Evolutionary conservation across 1,139 yeast genomes (phyloP), one percentile per base, ranked within the genome.

Genomic region (Nematodospora anomalae): DNA sequence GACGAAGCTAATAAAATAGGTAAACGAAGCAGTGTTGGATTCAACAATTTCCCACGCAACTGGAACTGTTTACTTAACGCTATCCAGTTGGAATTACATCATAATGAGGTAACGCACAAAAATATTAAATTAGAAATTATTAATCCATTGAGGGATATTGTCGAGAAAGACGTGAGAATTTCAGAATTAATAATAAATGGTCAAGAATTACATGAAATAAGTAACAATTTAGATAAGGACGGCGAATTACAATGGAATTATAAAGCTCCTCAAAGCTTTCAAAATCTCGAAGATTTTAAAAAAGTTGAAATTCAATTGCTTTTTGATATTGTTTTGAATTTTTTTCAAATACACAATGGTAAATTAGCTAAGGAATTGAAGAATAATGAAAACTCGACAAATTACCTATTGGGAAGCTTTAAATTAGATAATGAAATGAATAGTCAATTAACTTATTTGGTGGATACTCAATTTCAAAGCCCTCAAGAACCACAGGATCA

Each of bases 261-360:
- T 40, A 81, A 82, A 55, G 92, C 95, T 1, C 94, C 96, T 2
- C 79, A 73, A 45, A 76, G 83, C 26, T 83, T 87, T 54, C 85
- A 83, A 49, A 79, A 79, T 50, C 81, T 89, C 57, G 95, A 88
- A 58, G 71, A 70, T 44, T 80, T 82, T 48, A 96, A 90, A 57
- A 74, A 68, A 41, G 67, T 68, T 43, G 81, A 95, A 54, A 71
- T 85, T 43, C 74, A 76, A 37, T 67, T 81, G 51, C 59, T 88
- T 37, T 83, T 87, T 53, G 85, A 85, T 47, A 69, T 79, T 16
- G 69, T 89, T 42, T 69, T 86, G 40, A 76, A 80, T 46, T 83
- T 76, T 53, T 83, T 86, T 60, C 85, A 94, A 33, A 71, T 76
- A 27, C 62, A 72, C 37, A 68, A 76, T 43, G 76, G 76, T 41